Base-by-base conservation (phyloP, 495 filamentous ascomycete genomes). In the Xylaria flabelliformis region DNA sequence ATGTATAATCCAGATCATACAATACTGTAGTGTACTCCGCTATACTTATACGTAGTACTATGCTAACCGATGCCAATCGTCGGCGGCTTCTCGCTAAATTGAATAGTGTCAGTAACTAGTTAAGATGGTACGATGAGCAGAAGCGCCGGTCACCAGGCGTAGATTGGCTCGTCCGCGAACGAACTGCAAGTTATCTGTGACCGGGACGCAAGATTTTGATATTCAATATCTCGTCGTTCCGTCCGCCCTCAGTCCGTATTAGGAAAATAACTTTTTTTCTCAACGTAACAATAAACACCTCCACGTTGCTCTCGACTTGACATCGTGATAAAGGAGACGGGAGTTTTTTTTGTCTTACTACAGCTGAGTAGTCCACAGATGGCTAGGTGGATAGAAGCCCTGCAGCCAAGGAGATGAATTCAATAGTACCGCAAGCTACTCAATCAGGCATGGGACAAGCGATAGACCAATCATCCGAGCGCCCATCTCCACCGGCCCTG, bases 311-410 rank as follows among this genome's bases (percentile, higher is more conserved):
- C 53, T 29, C 24, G 53, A 17, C 26, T 32, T 42, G 9, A 12
- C 34, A 61, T 21, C 17, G 8, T 39, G 58, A 61, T 7, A 61
- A 39, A 36, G 8, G 3, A 29, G 34, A 59, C 26, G 26, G 26
- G 26, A 29, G 26, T 29, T 29, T 17, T 61, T 61, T n/a, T n/a
- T 41, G 58, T 61, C 58, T 61, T 61, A 61, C 58, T 61, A 61
- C 58, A 39, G n/a, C 58, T 21, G 34, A 61, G 34, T n/a, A 39
- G 58, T 39, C 13, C 39, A 13, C 39, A 42, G 9, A 12, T 39
- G 53, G 56, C 56, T 58, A 34, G 55, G 26, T n/a, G 34, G 13
- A 26, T 59, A 15, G 21, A 32, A 61, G 50, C 34, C 32, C 64
- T 41, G 48, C 48, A 13, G 64, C 65, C 50, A 67, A 67, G 65